Percentiles rank a stretch among this genome's conserved stretches.
Evolutionary conservation across 1,284 basidiomycete genomes (phyloP).

Genomic region (Hemileia vastatrix): DNA sequence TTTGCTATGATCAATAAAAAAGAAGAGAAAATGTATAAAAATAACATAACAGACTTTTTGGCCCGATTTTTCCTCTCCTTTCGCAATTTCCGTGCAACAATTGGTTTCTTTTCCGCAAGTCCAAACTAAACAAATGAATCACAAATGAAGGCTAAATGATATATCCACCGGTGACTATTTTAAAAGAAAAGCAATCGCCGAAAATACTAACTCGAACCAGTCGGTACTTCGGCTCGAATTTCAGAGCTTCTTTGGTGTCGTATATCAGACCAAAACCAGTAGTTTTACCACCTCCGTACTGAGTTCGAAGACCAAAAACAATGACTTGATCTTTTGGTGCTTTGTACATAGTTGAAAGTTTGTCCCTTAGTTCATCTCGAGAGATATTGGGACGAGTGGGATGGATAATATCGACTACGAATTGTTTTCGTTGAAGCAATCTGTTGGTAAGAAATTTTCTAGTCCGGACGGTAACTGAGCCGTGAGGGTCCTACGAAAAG

Average conservation of each 20-base stretch:
- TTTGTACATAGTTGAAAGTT: constrained; percentile 67
- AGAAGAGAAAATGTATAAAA: neutral
- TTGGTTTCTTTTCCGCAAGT: constrained; percentile 71
- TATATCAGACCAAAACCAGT: constrained; percentile 97
- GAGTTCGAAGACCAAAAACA: constrained; percentile 61
- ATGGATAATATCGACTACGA: constrained; percentile 91
- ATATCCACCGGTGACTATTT: neutral
- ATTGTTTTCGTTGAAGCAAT: constrained; percentile 76
- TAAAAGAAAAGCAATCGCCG: neutral
- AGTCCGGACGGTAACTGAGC: constrained; percentile 92
- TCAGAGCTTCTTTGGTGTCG: constrained; percentile 88
- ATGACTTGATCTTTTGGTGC: constrained; percentile 55
- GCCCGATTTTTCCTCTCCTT: constrained; percentile 99
- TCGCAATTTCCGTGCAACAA: constrained; percentile 90
- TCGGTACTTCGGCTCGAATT: constrained; percentile 94
- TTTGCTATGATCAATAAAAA: constrained; percentile 20
- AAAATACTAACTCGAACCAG: constrained; percentile 70
- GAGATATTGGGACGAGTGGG: constrained; percentile 91
- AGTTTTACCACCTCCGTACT: constrained; percentile 96
- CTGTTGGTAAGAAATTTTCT: constrained; percentile 99
- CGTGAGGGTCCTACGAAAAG: constrained; percentile 56
- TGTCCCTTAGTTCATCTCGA: constrained; percentile 83
- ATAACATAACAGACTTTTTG: constrained; percentile 62
- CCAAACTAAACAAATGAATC: constrained; percentile 57
- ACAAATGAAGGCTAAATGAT: neutral